Evolutionary conservation across 257 asterid genomes (phyloP), one percentile per base, ranked within the genome.

Genomic region (Solanum chmielewskii): DNA sequence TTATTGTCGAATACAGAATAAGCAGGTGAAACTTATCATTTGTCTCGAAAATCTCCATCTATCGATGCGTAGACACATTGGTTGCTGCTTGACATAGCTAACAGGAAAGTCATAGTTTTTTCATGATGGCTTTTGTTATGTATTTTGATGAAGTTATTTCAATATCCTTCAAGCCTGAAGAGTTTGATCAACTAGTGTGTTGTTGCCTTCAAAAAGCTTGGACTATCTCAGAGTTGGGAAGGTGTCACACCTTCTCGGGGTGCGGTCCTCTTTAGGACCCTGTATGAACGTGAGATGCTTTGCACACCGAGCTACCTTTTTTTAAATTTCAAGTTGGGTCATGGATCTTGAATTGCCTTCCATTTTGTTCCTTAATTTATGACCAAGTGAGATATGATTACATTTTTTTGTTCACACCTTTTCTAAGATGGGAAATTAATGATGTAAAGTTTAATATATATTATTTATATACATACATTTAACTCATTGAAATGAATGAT

Each of bases 31-130:
- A 71, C 27, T 29, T 73, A 69, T 66, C 76, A 74, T 64, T 47
- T 77, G 35, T 62, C 70, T 31, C 66, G 68, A 56, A 73, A 86
- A 49, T 49, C 18, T 21, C 35, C 27, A 29, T 33, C 18, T 76
- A 62, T 81, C 77, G 45, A 27, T 59, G 77, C 42, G 84, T 77
- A 16, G 44, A 70, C 70, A 73, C 31, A 86, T 83, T 47, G 83
- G 25, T 62, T 33, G 29, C 45, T 69, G 3, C 47, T 6, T 69
- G 76, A 52, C 66, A 45, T 73, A 56, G 84, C 76, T 89, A 39
- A 76, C 87, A 83, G 69, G 87, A 87, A 84, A 90, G 94, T 89
- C 94, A 86, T 85, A 88, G 88, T 83, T 90, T 90, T 29, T 90
- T 91, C 39, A 68, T 68, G 88, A 91, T 91, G 93, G 88, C 93